These are phyloP conservation scores for Aspergillus fumigatiaffinis DNA, from an alignment of 2,329 filamentous ascomycete genomes.

Conservation along the genomic window DNA sequence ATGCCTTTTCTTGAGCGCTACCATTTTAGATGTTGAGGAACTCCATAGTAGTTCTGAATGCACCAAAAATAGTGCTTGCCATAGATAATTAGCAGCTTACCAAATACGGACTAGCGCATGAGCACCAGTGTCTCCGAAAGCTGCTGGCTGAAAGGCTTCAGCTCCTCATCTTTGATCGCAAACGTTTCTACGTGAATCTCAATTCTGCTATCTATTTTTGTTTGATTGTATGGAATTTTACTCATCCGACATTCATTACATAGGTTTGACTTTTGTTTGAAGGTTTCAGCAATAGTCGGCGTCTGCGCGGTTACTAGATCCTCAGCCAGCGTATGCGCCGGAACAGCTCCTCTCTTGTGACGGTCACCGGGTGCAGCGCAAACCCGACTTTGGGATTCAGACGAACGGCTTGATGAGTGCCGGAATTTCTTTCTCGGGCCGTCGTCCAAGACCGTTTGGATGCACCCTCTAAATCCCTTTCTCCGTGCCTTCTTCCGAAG, in stretches of 20 bases:
- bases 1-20: background rate
- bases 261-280: background rate
- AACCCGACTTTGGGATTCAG: constrained; percentile 18
- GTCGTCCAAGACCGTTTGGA: constrained; percentile 56
- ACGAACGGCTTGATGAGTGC: constrained; percentile 38
- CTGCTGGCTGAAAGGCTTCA: constrained; percentile 13
- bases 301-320: constrained; percentile 2
- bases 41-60: background rate
- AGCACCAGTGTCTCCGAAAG: constrained; percentile 26
- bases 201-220: background rate
- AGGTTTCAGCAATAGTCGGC: background rate
- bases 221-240: background rate
- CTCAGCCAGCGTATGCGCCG: constrained; percentile 25
- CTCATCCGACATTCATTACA: background rate
- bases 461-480: constrained; percentile 99
- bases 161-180: constrained; percentile 3
- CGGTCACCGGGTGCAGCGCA: constrained; percentile 21
- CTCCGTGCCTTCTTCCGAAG: constrained; percentile 98
- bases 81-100: constrained; percentile 9
- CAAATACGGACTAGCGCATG: constrained; percentile 29
- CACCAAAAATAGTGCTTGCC: background rate
- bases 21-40: background rate
- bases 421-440: constrained; percentile 29
- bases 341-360: constrained; percentile 29
- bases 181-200: background rate